Evolutionary conservation across 208 protist genomes (phyloP).

Genomic region (Crithidia sp.): DNA sequence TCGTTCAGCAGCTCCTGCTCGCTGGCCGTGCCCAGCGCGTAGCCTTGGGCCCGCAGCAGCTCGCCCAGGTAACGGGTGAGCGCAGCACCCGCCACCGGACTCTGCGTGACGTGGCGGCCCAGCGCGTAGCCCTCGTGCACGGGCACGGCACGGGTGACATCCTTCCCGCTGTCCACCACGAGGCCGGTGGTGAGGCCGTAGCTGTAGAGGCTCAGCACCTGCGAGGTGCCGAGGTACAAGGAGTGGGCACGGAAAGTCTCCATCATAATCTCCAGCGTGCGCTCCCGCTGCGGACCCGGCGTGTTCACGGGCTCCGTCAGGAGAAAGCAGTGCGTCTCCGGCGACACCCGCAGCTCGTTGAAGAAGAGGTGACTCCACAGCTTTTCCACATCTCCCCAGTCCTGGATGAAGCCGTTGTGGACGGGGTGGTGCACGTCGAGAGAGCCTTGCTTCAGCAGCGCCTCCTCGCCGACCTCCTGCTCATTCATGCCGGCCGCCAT

Average conservation of each 20-base stretch:
- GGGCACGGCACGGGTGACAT: constrained; percentile 85
- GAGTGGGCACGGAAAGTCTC: constrained; percentile 94
- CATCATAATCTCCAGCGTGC: constrained; percentile 94
- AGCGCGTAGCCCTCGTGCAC: constrained; percentile 94
- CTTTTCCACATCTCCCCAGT: constrained; percentile 94
- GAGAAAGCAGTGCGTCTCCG: constrained; percentile 92
- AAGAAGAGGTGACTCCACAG: constrained; percentile 93
- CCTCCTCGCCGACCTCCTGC: constrained; percentile 88
- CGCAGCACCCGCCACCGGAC: constrained; percentile 70
- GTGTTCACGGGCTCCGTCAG: constrained; percentile 89
- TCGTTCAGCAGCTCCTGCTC: constrained; percentile 86
- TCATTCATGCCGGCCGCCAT: constrained; percentile 93
- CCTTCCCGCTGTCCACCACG: constrained; percentile 93
- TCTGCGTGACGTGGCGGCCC: constrained; percentile 83
- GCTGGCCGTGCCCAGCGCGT: constrained; percentile 89
- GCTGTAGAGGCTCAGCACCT: constrained; percentile 93
- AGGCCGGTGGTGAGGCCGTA: constrained; percentile 94
- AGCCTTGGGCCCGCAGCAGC: constrained; percentile 77
- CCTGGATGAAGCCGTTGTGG: constrained; percentile 74
- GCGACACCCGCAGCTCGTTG: constrained; percentile 86
- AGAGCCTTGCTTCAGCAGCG: constrained; percentile 84
- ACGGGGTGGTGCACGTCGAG: constrained; percentile 76
- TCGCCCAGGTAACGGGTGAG: constrained; percentile 87
- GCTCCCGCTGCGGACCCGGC: constrained; percentile 82
- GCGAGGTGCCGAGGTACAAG: constrained; percentile 90